These are phyloP conservation scores for Xylaria venustula DNA, from an alignment of 495 filamentous ascomycete genomes.

Conservation along the genomic window DNA sequence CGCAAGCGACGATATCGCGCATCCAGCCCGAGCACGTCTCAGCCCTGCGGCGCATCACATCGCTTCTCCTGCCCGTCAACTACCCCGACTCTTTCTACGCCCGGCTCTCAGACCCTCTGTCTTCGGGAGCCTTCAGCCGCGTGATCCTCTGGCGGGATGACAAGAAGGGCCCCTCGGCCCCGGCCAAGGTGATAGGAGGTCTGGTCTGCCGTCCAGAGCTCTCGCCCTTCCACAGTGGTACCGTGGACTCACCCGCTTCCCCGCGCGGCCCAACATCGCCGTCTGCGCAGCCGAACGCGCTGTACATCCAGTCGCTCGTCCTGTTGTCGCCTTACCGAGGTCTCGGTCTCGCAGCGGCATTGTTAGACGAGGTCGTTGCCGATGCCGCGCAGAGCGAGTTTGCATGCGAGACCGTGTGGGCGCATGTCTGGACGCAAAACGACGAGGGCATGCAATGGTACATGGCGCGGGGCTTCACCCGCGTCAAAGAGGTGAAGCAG, in stretches of 20 bases:
- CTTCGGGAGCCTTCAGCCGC: slow-evolving; percentile 69
- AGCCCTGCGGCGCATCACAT: slow-evolving; percentile 76
- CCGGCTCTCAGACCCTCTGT: slow-evolving; percentile 65
- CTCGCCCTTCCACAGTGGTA: slow-evolving; percentile 24
- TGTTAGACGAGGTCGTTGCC: slow-evolving; percentile 60
- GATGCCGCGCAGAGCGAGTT: slow-evolving; percentile 34
- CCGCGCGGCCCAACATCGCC: slow-evolving; percentile 5
- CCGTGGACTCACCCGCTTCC: slow-evolving; percentile 17
- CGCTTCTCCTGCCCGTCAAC: slow-evolving; percentile 78
- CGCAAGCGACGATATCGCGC: slow-evolving; percentile 56
- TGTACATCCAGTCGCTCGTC: slow-evolving; percentile 88
- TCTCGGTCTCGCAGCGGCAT: slow-evolving; percentile 72
- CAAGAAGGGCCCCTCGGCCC: slow-evolving; percentile 20
- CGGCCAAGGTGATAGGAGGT: slow-evolving; percentile 70
- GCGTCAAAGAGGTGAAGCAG: slow-evolving; percentile 53
- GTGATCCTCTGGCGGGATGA: slow-evolving; percentile 59
- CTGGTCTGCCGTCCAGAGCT: slow-evolving; percentile 79
- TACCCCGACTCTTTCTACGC: slow-evolving; percentile 88
- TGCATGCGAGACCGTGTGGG: slow-evolving; percentile 54
- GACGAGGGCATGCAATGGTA: slow-evolving; percentile 88
- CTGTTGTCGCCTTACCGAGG: slow-evolving; percentile 80
- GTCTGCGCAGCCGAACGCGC: slow-evolving; percentile 35
- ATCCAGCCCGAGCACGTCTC: slow-evolving; percentile 64
- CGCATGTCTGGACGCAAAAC: slow-evolving; percentile 95
- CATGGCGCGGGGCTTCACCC: slow-evolving; percentile 69